Conservation (phyloP, 768 basidiomycete species). For the Pholiota microspora region DNA sequence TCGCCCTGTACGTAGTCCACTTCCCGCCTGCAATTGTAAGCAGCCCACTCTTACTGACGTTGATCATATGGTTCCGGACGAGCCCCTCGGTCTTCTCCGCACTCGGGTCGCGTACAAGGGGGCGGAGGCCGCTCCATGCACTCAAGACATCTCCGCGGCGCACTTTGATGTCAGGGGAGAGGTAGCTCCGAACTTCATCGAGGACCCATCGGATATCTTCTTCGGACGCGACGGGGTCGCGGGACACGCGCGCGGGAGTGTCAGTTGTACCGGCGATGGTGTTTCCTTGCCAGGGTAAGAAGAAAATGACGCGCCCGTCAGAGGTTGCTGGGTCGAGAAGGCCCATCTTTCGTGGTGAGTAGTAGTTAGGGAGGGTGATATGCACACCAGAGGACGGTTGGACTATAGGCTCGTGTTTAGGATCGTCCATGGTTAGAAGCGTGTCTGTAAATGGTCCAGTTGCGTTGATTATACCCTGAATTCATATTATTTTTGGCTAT, state of each 20-base stretch:
- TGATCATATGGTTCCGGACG: conserved; percentile 92
- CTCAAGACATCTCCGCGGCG: conserved; percentile 92
- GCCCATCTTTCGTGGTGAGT: conserved; percentile 93
- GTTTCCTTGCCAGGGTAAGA: conserved; percentile 98
- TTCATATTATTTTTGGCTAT: background rate
- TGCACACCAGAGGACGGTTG: conserved; percentile 92
- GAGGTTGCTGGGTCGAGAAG: conserved; percentile 93
- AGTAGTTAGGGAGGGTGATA: conserved; percentile 96
- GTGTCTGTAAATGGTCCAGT: conserved; percentile 94
- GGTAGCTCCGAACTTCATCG: conserved; percentile 87
- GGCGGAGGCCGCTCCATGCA: conserved; percentile 92
- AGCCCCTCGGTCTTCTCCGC: conserved; percentile 75
- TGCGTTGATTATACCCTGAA: conserved; percentile 86
- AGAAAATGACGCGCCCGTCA: conserved; percentile 97
- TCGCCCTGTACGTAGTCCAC: conserved; percentile 96
- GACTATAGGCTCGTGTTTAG: conserved; percentile 79
- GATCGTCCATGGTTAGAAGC: conserved; percentile 78
- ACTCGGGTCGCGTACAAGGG: conserved; percentile 80
- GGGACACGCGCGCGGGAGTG: conserved; percentile 65
- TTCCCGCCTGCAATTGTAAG: conserved; percentile 97
- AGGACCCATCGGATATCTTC: conserved; percentile 98
- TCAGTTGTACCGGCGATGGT: conserved; percentile 98
- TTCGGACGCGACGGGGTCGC: conserved; percentile 80
- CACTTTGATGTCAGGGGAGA: conserved; percentile 90
- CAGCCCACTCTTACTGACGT: conserved; percentile 76